A percentile compares a stretch with the other conserved stretches of the same genome.
Evolutionary conservation across 768 basidiomycete species (phyloP).

Genomic region (Tricholoma bakamatsutake): DNA sequence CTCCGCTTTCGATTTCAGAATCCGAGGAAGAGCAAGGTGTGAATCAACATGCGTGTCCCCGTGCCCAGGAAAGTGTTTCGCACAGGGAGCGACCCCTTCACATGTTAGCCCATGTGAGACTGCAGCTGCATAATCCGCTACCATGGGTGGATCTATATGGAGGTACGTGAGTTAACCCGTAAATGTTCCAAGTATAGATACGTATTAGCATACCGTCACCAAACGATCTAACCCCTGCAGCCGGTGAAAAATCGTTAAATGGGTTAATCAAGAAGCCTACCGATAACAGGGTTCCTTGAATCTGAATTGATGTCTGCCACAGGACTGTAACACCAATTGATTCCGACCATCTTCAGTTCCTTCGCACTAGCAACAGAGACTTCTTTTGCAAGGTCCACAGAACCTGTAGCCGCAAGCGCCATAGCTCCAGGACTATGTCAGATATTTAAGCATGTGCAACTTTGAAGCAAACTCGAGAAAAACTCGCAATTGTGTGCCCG

Average conservation of each 20-base stretch:
- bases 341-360: conserved; percentile 55
- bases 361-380: conserved; percentile 42
- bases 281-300: conserved; percentile 64
- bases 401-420: conserved; percentile 56
- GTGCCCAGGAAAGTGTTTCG: conserved; percentile 73
- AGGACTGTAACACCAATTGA: conserved; percentile 70
- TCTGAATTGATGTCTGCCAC: conserved; percentile 74
- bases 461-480: background rate
- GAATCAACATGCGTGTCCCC: conserved; percentile 71
- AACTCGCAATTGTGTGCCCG: conserved; percentile 65
- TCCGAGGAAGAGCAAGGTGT: conserved; percentile 58
- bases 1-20: conserved; percentile 40
- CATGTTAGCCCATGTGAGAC: conserved; percentile 43
- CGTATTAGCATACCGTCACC: conserved; percentile 45
- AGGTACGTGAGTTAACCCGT: background rate
- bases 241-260: background rate
- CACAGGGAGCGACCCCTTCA: conserved; percentile 50
- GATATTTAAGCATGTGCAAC: background rate
- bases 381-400: conserved; percentile 37
- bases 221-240: conserved; percentile 60
- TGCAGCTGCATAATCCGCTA: conserved; percentile 41
- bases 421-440: conserved; percentile 61
- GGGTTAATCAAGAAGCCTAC: conserved; percentile 25
- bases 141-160: conserved; percentile 46
- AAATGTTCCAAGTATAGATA: background rate